Base-by-base conservation (phyloP, 306 rosid genomes). In the Hylodesmum podocarpum region DNA sequence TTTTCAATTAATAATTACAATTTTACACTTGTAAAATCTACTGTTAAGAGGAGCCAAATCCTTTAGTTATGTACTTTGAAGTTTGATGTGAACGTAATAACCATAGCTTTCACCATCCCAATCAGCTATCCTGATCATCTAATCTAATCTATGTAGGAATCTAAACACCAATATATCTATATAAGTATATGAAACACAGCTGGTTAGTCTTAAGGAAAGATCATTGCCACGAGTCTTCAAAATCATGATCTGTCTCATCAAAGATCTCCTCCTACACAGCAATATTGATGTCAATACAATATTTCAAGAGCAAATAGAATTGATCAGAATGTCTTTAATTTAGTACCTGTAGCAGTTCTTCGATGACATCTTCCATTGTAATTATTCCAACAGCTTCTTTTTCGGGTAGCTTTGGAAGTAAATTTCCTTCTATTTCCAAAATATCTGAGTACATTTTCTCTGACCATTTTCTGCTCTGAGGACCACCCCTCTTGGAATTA, bases 301-400 rank as follows among this genome's bases (percentile, higher is more conserved):
- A 62, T 11, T 25, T 47, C 16, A 39, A 59, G 63, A 41, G 63
- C 40, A 36, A 44, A 15, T 8, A 39, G 14, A 46, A 37, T 78
- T 29, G 72, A 14, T 41, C 6, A 19, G 2, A 40, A 65, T 44
- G 65, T 28, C 31, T 4, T 63, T 37, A 36, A 19, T 31, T 49
- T 33, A 14, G 7, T 83, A 94, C 97, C 97, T 92, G 99, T 80
- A 95, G 78, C 64, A 95, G 99, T 87, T 95, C 96, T 81, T 92
- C 94, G 19, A 95, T 95, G 24, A 95, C 91, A 71, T 92, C 99
- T 75, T 92, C 99, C 93, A 95, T 90, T 1, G 97, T 89, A 25
- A 95, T 95, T 37, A 95, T 72, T 10, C 99, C 99, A 19, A 91
- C 96, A 41, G 96, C 94, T 83, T 86, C 98, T 85, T 90, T 87